Base-by-base conservation (phyloP, 2,329 filamentous ascomycete genomes). In the Aureobasidium sp. region DNA sequence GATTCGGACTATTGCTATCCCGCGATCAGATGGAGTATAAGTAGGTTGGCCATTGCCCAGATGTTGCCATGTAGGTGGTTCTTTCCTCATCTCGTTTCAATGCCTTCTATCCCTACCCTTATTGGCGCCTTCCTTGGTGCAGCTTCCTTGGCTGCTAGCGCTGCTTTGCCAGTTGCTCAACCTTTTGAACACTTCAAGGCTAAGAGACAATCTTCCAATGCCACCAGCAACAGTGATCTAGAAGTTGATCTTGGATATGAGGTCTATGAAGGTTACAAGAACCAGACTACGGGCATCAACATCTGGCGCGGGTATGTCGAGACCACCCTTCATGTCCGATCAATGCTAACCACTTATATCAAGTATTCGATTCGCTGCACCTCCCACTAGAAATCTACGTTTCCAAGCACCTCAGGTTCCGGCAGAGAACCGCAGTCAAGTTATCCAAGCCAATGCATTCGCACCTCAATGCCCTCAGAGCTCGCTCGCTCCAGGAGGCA, bases 401-500 rank as follows among this genome's bases (percentile, higher is more conserved):
- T 71, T 65, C 65, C 69, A 70, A 58, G 65, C 67, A 16, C 69
- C 69, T 34, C 64, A 63, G 45, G 48, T 66, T 45, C 69, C 69
- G 3, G 39, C 48, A 10, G 25, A 64, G 27, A 69, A 71, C 42
- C 66, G 69, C 21, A 66, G 58, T 34, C 53, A 49, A 8, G 61
- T 58, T 10, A 67, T 69, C 27, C 54, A 65, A 15, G 68, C 66
- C 15, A 65, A 42, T 1, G n/a, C 32, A 2, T 67, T 61, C 34
- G 62, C 59, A 5, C 44, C 66, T 8, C 62, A 61, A 11, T 71
- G 69, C 45, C 68, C 69, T 11, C 69, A 70, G 44, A 65, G 53
- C 48, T 53, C 55, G 9, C 16, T 44, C 37, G 52, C 41, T 5
- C 16, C 30, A 11, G 53, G 64, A 21, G 21, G 21, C 29, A 37